Percentiles rank a stretch among this genome's conserved stretches.
Conservation (phyloP, 441 rosid genomes). For the California macrophylla region DNA sequence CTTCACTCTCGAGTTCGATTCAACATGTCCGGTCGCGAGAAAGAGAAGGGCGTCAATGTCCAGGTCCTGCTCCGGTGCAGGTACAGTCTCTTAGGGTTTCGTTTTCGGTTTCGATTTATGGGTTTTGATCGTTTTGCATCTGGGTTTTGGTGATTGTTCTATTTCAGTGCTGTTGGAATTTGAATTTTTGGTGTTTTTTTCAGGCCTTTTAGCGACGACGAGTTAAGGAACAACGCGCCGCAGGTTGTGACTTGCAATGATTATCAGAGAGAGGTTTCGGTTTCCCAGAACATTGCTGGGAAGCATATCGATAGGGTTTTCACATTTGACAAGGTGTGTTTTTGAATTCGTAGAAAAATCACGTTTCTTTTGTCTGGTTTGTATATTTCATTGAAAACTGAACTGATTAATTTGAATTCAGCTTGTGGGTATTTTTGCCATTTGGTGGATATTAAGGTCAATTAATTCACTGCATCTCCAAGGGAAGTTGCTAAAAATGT, state of each 20-base stretch:
- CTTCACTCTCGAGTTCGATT: too few relatives aligned
- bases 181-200: not conserved
- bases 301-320: slow-evolving; percentile 94
- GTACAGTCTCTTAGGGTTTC: not conserved
- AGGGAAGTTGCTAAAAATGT: too few relatives aligned
- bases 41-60: slow-evolving; percentile 86
- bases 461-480: too few relatives aligned
- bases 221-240: slow-evolving; percentile 58
- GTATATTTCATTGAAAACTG: too few relatives aligned
- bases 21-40: not conserved
- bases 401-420: too few relatives aligned
- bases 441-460: too few relatives aligned
- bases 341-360: too few relatives aligned
- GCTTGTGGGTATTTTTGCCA: too few relatives aligned
- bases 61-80: slow-evolving; percentile 93
- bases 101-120: too few relatives aligned
- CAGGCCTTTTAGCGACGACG: slow-evolving; percentile 88
- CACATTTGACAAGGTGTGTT: slow-evolving; percentile 74
- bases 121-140: too few relatives aligned
- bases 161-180: too few relatives aligned
- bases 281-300: slow-evolving; percentile 75
- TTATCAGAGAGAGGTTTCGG: slow-evolving; percentile 68
- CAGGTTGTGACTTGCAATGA: slow-evolving; percentile 81
- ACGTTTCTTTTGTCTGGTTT: not conserved
- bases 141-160: not conserved